Percentiles rank a stretch among this genome's conserved stretches.
Conservation (phyloP, 2,329 filamentous ascomycete genomes). For the Sordariomycetes sp. region DNA sequence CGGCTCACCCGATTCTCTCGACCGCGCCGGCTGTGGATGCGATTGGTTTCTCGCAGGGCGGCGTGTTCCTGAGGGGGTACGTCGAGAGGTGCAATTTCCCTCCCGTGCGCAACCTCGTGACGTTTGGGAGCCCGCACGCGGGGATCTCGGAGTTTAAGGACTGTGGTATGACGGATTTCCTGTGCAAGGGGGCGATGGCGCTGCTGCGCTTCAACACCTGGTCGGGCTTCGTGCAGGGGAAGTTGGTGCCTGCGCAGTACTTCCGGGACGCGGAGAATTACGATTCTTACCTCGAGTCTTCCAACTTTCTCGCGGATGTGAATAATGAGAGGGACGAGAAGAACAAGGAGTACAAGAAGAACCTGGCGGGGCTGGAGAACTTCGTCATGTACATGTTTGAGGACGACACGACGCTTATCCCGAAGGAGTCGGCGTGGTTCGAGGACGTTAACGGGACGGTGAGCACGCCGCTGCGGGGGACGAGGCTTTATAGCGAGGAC, state of each 20-base stretch:
- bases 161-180: conserved; percentile 59
- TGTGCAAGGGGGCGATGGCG: conserved; percentile 70
- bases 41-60: conserved; percentile 89
- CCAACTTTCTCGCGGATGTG: conserved; percentile 86
- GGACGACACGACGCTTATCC: conserved; percentile 73
- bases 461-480: conserved; percentile 52
- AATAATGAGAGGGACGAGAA: conserved; percentile 79
- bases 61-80: conserved; percentile 87
- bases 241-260: conserved; percentile 88
- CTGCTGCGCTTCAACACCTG: conserved; percentile 72
- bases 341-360: conserved; percentile 60
- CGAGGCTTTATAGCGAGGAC: conserved; percentile 72
- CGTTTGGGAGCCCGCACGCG: conserved; percentile 84
- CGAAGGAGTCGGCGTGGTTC: conserved; percentile 88
- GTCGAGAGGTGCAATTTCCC: conserved; percentile 75
- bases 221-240: conserved; percentile 62
- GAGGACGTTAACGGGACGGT: conserved; percentile 66
- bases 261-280: conserved; percentile 62
- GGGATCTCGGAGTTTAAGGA: conserved; percentile 74
- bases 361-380: conserved; percentile 56
- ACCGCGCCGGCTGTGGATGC: conserved; percentile 78
- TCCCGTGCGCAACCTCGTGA: conserved; percentile 65
- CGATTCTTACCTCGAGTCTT: conserved; percentile 61
- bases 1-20: conserved; percentile 63
- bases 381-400: conserved; percentile 87